Evolutionary conservation across 1,284 basidiomycete genomes (phyloP).

Genomic region (Ceratobasidium sp.): DNA sequence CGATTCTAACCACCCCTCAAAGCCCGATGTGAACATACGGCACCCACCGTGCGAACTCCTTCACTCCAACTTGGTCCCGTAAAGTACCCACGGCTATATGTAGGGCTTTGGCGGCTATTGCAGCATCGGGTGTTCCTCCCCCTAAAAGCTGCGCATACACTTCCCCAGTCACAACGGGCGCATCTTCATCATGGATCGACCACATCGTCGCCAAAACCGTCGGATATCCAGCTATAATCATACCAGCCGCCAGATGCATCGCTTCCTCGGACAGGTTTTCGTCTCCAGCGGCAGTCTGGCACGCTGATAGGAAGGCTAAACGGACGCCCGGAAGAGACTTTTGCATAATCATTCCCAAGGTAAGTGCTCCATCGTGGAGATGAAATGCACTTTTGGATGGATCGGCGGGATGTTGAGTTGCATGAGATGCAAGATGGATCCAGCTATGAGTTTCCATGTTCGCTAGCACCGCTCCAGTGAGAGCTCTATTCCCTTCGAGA

Average conservation of each 20-base stretch:
- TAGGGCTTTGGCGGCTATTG: too few species aligned
- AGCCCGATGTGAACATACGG: neutral
- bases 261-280: slow-evolving; percentile 6
- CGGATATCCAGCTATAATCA: slow-evolving; percentile 16
- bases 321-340: neutral
- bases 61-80: neutral
- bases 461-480: neutral
- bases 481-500: neutral
- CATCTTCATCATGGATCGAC: neutral
- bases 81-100: too few species aligned
- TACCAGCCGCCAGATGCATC: slow-evolving; percentile 23
- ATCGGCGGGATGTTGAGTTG: neutral
- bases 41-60: slow-evolving; percentile 3
- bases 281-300: slow-evolving; percentile 11
- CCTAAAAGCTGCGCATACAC: neutral
- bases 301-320: slow-evolving; percentile 23
- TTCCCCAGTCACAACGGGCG: neutral
- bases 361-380: neutral
- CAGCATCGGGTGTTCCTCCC: too few species aligned
- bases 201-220: neutral
- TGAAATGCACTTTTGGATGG: neutral
- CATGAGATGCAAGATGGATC: slow-evolving; percentile 7
- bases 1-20: too few species aligned
- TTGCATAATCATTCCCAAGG: neutral
- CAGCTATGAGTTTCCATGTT: neutral